These are phyloP conservation scores for Isoetes taiwanensis DNA, from an alignment of 75 land plant genomes.

Conservation along the genomic window DNA sequence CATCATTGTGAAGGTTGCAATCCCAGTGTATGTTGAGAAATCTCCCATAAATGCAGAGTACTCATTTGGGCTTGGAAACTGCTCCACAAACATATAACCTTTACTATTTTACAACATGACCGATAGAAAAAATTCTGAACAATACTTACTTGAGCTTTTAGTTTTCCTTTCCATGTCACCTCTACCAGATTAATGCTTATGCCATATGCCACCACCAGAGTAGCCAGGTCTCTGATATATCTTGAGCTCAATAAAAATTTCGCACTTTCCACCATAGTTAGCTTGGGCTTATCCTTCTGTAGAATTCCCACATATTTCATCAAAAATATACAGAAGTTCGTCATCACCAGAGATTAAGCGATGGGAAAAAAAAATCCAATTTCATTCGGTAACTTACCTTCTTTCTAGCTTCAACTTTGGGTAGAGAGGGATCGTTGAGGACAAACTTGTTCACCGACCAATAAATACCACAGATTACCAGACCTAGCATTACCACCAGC, in stretches of 20 bases:
- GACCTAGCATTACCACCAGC: slow-evolving; percentile 72
- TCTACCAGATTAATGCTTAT: slow-evolving; percentile 97
- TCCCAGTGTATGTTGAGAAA: slow-evolving; percentile 91
- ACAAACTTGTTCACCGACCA: slow-evolving; percentile 83
- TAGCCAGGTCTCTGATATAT: slow-evolving; percentile 91
- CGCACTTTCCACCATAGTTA: slow-evolving; percentile 88
- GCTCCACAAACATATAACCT: no score
- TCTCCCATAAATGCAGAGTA: slow-evolving; percentile 99
- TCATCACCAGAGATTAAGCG: no score
- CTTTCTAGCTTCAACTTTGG: slow-evolving; percentile 38
- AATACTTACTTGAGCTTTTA: slow-evolving; percentile 85
- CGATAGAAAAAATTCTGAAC: no score
- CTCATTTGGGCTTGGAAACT: slow-evolving; percentile 99
- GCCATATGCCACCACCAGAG: slow-evolving; percentile 97
- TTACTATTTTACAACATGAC: no score
- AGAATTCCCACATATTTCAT: no score
- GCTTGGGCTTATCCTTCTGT: slow-evolving; percentile 73
- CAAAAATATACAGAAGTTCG: no score
- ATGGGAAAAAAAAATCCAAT: no score
- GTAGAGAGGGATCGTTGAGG: slow-evolving; percentile 45
- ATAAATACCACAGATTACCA: slow-evolving; percentile 54
- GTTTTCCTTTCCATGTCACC: slow-evolving; percentile 97
- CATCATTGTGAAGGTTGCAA: slow-evolving; percentile 98
- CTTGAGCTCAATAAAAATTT: slow-evolving; percentile 71
- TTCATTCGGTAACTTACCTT: no score